Base-by-base conservation (phyloP, 306 rosid species). In the Ochetophila trinervis region DNA sequence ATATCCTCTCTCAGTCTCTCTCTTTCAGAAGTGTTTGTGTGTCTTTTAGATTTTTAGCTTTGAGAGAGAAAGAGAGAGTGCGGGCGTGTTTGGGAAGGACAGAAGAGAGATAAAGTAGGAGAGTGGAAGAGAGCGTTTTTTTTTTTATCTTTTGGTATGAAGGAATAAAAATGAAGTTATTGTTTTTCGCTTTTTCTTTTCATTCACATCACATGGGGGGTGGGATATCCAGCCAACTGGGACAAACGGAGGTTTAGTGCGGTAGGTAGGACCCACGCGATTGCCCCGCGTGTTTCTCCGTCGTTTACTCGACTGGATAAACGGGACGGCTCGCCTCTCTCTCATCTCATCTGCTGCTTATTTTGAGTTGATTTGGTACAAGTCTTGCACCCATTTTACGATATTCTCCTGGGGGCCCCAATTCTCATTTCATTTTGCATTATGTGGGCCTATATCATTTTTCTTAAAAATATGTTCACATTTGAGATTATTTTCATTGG, bases 251-350 rank as follows among this genome's bases (percentile, higher is more conserved):
- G 17, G 35, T 54, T 21, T 11, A 12, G n/a, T 2, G 2, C 20
- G 49, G 36, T n/a, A 66, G 67, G 60, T 66, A 79, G 93, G 96
- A 15, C 86, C 83, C 61, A 81, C 89, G 55, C 82, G 83, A 62
- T 55, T 66, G 73, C 55, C 18, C 78, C 89, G 78, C 87, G 79
- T 74, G 40, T 70, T 71, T 59, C 84, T 74, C 82, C 63, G 60
- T 40, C 58, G 8, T 4, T 63, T 60, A 55, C 70, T 69, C 73
- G 50, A 37, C 34, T 9, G 32, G 42, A 44, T 37, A 10, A 32
- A 37, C 44, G 10, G 2, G 44, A 37, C 45, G 12, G 45, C 45
- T 27, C 30, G 49, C 32, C 47, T 48, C 17, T 6, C 12, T 17
- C 12, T 59, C 48, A 11, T 45, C 40, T 30, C 67, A 63, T 47